Evolutionary conservation across 2,329 filamentous ascomycete species (phyloP).

Genomic region (Lomentospora prolificans): DNA sequence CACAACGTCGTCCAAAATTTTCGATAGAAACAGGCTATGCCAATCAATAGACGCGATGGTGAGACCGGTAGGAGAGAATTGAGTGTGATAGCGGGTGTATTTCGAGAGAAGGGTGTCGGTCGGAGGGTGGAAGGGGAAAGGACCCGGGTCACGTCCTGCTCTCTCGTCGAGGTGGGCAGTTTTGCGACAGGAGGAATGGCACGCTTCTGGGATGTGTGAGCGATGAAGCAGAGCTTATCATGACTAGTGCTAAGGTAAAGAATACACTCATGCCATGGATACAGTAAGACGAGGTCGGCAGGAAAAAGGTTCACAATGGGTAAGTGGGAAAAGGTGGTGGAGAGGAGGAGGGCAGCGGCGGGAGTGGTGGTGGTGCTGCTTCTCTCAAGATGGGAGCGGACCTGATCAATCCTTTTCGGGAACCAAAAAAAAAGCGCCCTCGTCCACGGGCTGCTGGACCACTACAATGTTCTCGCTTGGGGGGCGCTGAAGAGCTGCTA

Average conservation of each 20-base stretch:
- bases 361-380: conserved; percentile 4
- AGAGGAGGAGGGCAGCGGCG: conserved; percentile 1
- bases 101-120: background rate
- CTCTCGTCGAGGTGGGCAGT: conserved; percentile 1
- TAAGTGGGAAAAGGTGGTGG: conserved; percentile 3
- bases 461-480: background rate
- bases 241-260: conserved; percentile 3
- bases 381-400: conserved; percentile 4
- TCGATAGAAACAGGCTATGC: background rate
- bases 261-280: background rate
- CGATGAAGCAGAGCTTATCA: conserved; percentile 3
- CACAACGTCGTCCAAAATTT: background rate
- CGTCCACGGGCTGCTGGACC: background rate
- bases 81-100: background rate
- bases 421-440: conserved; percentile 4
- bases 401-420: background rate
- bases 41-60: background rate
- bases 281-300: background rate
- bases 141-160: conserved; percentile 4
- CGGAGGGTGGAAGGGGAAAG: background rate
- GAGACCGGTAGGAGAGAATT: background rate
- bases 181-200: conserved; percentile 6
- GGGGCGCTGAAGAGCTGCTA: background rate
- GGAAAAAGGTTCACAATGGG: background rate
- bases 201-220: conserved; percentile 1